Evolutionary conservation across 176 grass and related monocot species (phyloP), one percentile per base, ranked within the genome.

Genomic region (Paspalum vaginatum): DNA sequence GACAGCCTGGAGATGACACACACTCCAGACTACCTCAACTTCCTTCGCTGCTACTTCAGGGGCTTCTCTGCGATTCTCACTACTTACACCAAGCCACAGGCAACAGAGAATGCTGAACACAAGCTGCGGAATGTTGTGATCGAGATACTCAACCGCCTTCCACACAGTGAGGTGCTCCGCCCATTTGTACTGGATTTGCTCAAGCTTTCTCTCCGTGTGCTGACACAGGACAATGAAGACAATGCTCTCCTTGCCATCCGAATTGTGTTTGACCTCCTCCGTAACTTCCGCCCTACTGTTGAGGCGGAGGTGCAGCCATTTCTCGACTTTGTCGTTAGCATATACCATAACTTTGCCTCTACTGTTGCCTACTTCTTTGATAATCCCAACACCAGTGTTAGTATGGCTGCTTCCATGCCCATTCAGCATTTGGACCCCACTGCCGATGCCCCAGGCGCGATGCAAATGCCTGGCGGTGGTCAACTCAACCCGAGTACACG

Each of bases 261-360:
- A 67, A 96, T 99, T 65, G 90, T 99, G 10, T 99, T 99, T 47
- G 97, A 99, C 42, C 90, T 99, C 68, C 91, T 99, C 26, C 93
- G 97, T 53, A 99, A 99, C 78, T 99, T 99, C 82, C 93, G 97
- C 25, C 97, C 97, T 71, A 95, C 97, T 12, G 93, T 99, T 27
- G 97, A 99, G 85, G 89, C 97, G 39, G 97, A 99, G 84, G 97
- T 99, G 54, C 93, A 99, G 82, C 97, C 97, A 15, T 99, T 99
- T 68, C 84, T 99, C 67, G 97, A 99, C 63, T 99, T 99, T 62
- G 97, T 99, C 63, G 78, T 90, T 71, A 15, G 39, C 17, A 99
- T 99, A 88, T 99, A 99, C 86, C 82, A 85, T 38, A 96, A 91
- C 38, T 96, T 99, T 67, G 81, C 88, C 15, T 16, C 14, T 54